phyloP scores from a whole-genome alignment of 2,329 filamentous ascomycete genomes.

The Curvularia sp. region DNA sequence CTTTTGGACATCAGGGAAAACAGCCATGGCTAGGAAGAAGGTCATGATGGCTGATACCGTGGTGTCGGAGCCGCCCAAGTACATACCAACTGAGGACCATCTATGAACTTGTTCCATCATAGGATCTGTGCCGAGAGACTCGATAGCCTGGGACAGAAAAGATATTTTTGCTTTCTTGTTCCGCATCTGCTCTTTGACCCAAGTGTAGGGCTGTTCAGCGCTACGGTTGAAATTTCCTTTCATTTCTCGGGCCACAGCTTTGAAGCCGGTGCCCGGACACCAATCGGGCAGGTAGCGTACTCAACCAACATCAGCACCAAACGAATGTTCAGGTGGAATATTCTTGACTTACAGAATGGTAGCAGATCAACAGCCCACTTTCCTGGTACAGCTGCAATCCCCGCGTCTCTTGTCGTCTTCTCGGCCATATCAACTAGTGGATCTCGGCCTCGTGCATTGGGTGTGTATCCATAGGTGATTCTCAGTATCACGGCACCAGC shows the following conservation, averaged over 20 bases:
- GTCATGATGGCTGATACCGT: slow-evolving; percentile 53
- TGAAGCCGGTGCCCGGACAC: slow-evolving; percentile 57
- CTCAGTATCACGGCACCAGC: slow-evolving; percentile 40
- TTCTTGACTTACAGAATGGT: slow-evolving; percentile 49
- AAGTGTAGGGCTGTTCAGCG: slow-evolving; percentile 53
- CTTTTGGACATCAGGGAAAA: slow-evolving; percentile 57
- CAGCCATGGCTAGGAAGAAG: slow-evolving; percentile 62
- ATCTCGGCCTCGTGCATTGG: slow-evolving; percentile 52
- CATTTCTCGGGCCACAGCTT: slow-evolving; percentile 52
- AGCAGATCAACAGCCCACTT: slow-evolving; percentile 58
- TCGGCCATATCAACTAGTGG: slow-evolving; percentile 55
- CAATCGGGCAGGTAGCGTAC: slow-evolving; percentile 56
- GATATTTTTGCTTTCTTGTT: slow-evolving; percentile 45
- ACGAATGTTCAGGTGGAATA: background rate
- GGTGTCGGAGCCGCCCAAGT: slow-evolving; percentile 56
- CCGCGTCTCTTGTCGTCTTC: slow-evolving; percentile 53
- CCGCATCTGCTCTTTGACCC: slow-evolving; percentile 54
- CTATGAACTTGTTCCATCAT: slow-evolving; percentile 50
- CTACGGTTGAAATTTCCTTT: slow-evolving; percentile 40
- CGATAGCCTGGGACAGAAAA: slow-evolving; percentile 52
- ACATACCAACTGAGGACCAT: slow-evolving; percentile 55
- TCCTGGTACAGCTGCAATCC: slow-evolving; percentile 52
- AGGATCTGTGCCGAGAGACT: slow-evolving; percentile 40
- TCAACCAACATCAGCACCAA: background rate
- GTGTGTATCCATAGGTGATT: slow-evolving; percentile 54